phyloP scores from a whole-genome alignment of 441 rosid species.

The Gossypium gossypioides region DNA sequence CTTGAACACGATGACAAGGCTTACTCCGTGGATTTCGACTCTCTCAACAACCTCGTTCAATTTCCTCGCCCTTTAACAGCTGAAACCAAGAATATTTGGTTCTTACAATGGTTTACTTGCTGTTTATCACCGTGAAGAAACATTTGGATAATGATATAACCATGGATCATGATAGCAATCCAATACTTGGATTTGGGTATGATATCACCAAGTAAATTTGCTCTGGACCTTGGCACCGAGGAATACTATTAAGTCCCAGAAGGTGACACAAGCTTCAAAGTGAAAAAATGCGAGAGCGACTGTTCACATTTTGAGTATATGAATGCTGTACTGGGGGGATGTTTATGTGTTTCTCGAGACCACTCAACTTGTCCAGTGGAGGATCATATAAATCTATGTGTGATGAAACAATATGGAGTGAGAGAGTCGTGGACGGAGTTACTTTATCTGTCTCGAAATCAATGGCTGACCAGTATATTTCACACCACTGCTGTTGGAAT shows the following conservation, averaged over 20 bases:
- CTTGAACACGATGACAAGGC: not conserved
- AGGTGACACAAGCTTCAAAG: not conserved
- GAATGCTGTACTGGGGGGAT: not conserved
- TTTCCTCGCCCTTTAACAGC: not conserved
- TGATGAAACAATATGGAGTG: conserved; percentile 2
- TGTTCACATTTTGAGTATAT: not conserved
- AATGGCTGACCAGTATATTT: not conserved
- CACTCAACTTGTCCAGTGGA: not conserved
- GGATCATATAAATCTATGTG: conserved; percentile 1
- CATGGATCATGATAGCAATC: not conserved
- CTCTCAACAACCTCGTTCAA: not conserved
- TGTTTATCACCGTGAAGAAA: not conserved
- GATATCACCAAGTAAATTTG: not conserved
- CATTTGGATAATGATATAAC: not conserved
- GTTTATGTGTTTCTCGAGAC: not conserved
- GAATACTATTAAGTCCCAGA: not conserved
- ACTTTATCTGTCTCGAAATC: not conserved
- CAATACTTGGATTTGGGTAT: conserved; percentile 1
- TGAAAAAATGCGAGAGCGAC: not conserved
- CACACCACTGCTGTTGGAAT: not conserved
- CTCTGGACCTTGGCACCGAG: not conserved
- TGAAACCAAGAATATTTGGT: conserved; percentile 3
- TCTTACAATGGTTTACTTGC: conserved; percentile 5
- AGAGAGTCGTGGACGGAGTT: not conserved
- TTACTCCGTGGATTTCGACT: conserved; percentile 1